Evolutionary conservation across 805 yeast genomes (phyloP), one percentile per base, ranked within the genome.

Genomic region (Metschnikowia proteae): DNA sequence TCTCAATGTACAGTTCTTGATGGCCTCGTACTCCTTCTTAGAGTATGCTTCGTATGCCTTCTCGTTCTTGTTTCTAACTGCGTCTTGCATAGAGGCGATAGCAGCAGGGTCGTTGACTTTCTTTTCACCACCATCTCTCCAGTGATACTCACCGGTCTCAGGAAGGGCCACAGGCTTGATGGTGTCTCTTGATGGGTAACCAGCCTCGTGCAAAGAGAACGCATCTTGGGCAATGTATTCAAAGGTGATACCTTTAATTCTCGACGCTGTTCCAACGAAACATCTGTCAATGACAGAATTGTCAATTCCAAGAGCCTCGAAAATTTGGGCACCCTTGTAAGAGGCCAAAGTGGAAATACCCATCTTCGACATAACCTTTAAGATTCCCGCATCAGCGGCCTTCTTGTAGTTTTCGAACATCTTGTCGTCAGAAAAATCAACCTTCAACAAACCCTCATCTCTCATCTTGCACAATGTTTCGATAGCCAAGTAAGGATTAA

Each of bases 301-400:
- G 67, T 94, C 97, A 53, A 92, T 83, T 69, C 99, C 99, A 53
- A 92, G 75, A 43, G 96, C 96, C 71, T 92, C 99, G 66, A 94
- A 92, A 63, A 92, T 94, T 75, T 92, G 99, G 28, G 99, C 99
- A 70, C 98, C 98, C 73, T 92, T 92, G 73, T 92, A 92, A n/a
- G 97, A 88, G 9, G 97, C 97, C 66, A 92, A 76, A 29, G 99
- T 94, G 30, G 98, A 91, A 60, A 92, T 94, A 77, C 99, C 99
- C 98, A 92, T 94, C 78, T 94, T 92, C 33, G 97, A 89, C 99
- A 92, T 92, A 51, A 94, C 97, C 75, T 94, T 92, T 60, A 89
- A 75, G 59, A 92, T 85, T 70, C 98, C 98, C 47, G 89, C 86
- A 64, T 92, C 96, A 51, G 88, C 77, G 9, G 97, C 85, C 57